Base-by-base conservation (phyloP, 768 basidiomycete genomes). In the Termitomyces sp. region DNA sequence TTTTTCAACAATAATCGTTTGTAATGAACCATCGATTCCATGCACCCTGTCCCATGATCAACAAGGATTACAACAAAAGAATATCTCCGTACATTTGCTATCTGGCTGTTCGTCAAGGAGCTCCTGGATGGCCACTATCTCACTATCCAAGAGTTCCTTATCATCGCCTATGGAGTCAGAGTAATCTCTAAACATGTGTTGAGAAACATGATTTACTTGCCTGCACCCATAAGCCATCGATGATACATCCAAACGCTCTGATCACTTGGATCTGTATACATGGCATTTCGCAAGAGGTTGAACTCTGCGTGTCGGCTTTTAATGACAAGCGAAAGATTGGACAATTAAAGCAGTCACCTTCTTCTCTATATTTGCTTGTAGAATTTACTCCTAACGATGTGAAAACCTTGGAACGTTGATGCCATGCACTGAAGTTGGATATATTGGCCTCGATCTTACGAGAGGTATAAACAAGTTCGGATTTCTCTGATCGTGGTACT, bases 201-300 rank as follows among this genome's bases (percentile, higher is more conserved):
- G 39, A 16, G 41, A 20, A 53, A 29, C n/a, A 16, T 22, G n/a
- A 37, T 12, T 39, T 36, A 61, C 79, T 59, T 65, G 88, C 94
- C 88, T 60, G 81, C 71, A 8, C 92, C 93, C 53, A 98, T 82
- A 2, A 99, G 79, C 94, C 96, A 98, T n/a, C 94, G 84, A 66
- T 98, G 97, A 69, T 98, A 99, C 57, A 99, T 84, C 97, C 97
- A 99, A 0, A 92, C 93, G 59, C 92, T 94, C 70, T 98, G 96
- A 70, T 98, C 96, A 46, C 86, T 84, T 4, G 97, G 97, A 66
- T 98, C 95, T 0, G 95, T 97, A 72, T 94, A 99, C 75, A 98
- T 83, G 1, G 96, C 97, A 66, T 96, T 94, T 64, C 86, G 82
- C 14, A 98, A 87, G 8, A 98, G 78, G 41, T 94, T 92, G 67